Percentiles rank a stretch among this genome's conserved stretches.
Evolutionary conservation across 371 early-diverging fungal genomes (phyloP).

Genomic region (Enterocytospora artemiae): DNA sequence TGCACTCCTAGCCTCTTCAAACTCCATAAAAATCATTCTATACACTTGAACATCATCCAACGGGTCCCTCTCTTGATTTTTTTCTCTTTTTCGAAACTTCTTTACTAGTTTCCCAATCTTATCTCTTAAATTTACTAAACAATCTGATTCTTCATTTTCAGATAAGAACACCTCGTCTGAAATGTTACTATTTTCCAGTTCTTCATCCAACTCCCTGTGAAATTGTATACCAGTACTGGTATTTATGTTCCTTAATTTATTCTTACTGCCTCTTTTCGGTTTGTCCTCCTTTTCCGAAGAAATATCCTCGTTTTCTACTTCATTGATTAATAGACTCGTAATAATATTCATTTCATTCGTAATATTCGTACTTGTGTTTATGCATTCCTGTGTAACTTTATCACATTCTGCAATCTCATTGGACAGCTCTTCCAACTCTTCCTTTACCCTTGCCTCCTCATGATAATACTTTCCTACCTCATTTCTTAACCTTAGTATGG

Average conservation of each 20-base stretch:
- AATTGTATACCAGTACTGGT: too few species aligned
- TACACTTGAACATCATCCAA: neutral
- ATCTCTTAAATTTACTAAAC: too few species aligned
- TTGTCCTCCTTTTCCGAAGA: conserved; percentile 62
- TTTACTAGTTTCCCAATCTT: too few species aligned
- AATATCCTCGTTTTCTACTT: conserved; percentile 58
- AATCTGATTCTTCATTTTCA: neutral
- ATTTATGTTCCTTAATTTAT: too few species aligned
- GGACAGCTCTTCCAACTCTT: conserved; percentile 29
- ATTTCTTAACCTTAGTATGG: conserved; percentile 24
- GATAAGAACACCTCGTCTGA: neutral
- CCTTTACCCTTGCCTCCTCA: conserved; percentile 36
- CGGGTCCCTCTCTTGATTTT: neutral
- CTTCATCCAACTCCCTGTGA: too few species aligned
- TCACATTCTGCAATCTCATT: conserved; percentile 7
- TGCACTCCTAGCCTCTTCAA: conserved; percentile 18
- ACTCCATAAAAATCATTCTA: conserved; percentile 30
- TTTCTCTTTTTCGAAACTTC: neutral
- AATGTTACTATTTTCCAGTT: too few species aligned
- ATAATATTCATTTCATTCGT: conserved; percentile 59
- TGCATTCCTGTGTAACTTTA: conserved; percentile 10
- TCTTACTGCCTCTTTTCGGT: too few species aligned
- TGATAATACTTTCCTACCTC: conserved; percentile 44
- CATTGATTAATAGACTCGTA: conserved; percentile 56
- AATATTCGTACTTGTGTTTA: neutral